Base-by-base conservation (phyloP, 768 basidiomycete species). In the Punctularia strigosozonata region DNA sequence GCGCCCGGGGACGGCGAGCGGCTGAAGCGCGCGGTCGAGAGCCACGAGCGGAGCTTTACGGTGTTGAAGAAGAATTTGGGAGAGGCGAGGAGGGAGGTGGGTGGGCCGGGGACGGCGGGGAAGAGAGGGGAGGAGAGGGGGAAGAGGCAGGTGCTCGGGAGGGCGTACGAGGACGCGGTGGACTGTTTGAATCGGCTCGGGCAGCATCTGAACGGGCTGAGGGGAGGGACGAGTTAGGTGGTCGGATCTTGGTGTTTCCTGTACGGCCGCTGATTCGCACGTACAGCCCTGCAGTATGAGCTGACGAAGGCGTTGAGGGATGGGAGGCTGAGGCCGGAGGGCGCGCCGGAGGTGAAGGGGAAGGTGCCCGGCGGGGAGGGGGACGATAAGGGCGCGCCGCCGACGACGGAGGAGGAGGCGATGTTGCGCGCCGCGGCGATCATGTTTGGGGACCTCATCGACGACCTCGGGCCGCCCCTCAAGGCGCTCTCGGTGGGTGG, bases 21-120 rank as follows among this genome's bases (percentile, higher is more conserved):
- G 45, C 68, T 97, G 35, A 77, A 83, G 44, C 71, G 71, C 15
- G 92, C 94, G 1, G 80, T 90, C 31, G 73, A 84, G 46, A 70
- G 75, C 33, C 94, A 98, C 48, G 87, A 94, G 46, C 74, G 75
- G 25, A 85, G 86, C 38, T 98, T 98, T 54, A 92, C 85, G 6
- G 77, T 75, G 28, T 71, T 99, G 42, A 89, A 91, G 62, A 80
- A 82, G 51, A 86, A 77, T 47, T 65, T 97, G 4, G 68, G 63
- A 1, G 92, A 98, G 58, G 91, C 94, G 6, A 80, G 80, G 46
- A 85, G 82, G 8, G 94, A 99, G 59, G 54, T 53, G 10, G 56
- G 54, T 18, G 57, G 56, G 1, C 54, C 56, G 5, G 33, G 33
- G 8, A 34, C 8, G 7, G 20, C 10, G 8, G n/a, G 82, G 8